Evolutionary conservation across 148 eudicot genomes (phyloP).

Genomic region (Vaccinium macrocarpon): DNA sequence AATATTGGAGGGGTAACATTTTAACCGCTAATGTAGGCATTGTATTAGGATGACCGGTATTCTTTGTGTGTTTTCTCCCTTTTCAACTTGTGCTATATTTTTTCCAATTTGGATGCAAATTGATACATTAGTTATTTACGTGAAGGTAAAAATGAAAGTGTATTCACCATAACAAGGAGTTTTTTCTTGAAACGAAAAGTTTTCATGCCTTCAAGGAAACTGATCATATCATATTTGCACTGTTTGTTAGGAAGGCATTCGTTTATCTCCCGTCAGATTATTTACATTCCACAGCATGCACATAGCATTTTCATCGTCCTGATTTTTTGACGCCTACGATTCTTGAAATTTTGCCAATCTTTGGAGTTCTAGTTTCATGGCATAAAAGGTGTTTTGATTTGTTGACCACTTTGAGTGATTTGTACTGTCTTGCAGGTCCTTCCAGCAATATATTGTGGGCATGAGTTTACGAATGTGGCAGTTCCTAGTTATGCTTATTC

Average conservation of each 20-base stretch:
- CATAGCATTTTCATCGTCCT: neutral
- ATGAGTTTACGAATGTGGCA: conserved; percentile 41
- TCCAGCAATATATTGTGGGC: conserved; percentile 48
- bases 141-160: neutral
- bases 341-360: neutral
- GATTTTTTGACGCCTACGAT: neutral
- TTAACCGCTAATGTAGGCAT: neutral
- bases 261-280: neutral
- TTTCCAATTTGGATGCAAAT: neutral
- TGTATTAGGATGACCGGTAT: neutral
- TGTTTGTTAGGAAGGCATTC: neutral
- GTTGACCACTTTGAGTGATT: conserved; percentile 1
- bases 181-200: neutral
- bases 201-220: neutral
- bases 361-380: neutral
- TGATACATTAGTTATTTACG: neutral
- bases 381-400: neutral
- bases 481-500: conserved; percentile 52
- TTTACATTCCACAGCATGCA: neutral
- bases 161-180: neutral
- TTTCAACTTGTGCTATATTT: neutral
- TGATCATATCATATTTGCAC: neutral
- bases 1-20: neutral
- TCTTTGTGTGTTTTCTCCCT: neutral
- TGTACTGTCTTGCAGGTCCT: conserved; percentile 35